Evolutionary conservation across 306 rosid species (phyloP), one percentile per base, ranked within the genome.

Genomic region (Herpetospermum pedunculosum): DNA sequence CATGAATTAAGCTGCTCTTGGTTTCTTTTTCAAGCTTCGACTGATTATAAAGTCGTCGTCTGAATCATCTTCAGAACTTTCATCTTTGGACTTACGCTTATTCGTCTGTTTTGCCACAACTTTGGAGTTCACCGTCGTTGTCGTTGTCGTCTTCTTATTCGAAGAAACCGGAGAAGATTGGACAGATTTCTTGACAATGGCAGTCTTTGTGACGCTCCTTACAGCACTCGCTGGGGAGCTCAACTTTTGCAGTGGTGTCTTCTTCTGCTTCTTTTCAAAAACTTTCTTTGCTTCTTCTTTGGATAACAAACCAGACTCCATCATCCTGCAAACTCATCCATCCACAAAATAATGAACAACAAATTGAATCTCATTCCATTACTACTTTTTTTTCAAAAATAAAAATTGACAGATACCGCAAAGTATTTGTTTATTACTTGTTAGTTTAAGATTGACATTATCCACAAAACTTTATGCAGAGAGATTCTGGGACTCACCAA

Each of bases 281-380:
- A 83, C 88, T 84, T 79, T 75, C 84, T 76, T 80, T 11, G 97
- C 97, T 69, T 78, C 69, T n/a, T 85, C 89, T 77, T 85, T 78
- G 35, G 94, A 67, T 81, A 93, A 87, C 83, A 93, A 88, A 49
- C 96, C 98, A 3, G 88, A 85, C 50, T 93, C 98, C 98, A 93
- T 90, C 92, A 91, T 80, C 97, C 96, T 93, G 89, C 64, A 82
- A 8, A 40, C 48, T 5, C 44, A 34, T 32, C 47, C 43, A 70
- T 44, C n/a, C 34, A 30, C 19, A 21, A 7, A 68, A 69, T 16
- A 32, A 30, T n/a, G 30, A 47, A 50, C 64, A 32, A 32, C 32
- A 50, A 50, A 19, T 48, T 49, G 16, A 38, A 65, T 10, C 72
- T 25, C 50, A 65, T 63, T 63, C 23, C 32, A 29, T 58, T 2